phyloP scores from a whole-genome alignment of 192 early-diverging fungal genomes.

The Gaertneriomyces semiglobifer region DNA sequence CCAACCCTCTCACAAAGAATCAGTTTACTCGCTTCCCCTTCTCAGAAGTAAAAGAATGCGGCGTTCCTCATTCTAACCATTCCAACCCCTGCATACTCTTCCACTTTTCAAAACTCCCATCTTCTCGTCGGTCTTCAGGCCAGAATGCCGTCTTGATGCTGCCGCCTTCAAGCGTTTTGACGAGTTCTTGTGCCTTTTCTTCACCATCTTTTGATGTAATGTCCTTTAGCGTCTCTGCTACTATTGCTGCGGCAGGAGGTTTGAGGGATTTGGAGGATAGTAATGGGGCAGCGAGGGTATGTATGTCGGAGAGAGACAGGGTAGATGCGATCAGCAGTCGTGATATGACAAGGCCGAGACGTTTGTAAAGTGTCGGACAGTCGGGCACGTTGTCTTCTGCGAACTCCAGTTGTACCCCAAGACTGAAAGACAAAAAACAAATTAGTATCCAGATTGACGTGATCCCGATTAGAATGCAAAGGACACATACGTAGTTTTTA shows the following conservation, averaged over 20 bases:
- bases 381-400: conserved; percentile 73
- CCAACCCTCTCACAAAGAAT: too few species aligned
- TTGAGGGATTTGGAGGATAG: conserved; percentile 26
- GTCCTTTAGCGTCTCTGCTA: conserved; percentile 28
- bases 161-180: conserved; percentile 16
- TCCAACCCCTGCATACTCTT: too few species aligned
- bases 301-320: conserved; percentile 48
- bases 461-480: not conserved
- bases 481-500: conserved; percentile 23
- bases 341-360: conserved; percentile 48
- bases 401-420: conserved; percentile 54
- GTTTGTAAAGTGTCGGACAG: conserved; percentile 63
- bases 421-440: conserved; percentile 16
- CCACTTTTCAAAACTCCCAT: too few species aligned
- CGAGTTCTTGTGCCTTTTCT: conserved; percentile 2
- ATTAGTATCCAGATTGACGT: conserved; percentile 17
- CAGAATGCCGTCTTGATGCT: too few species aligned
- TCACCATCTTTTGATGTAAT: conserved; percentile 22
- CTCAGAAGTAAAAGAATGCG: too few species aligned
- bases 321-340: conserved; percentile 54
- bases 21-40: too few species aligned
- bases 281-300: conserved; percentile 14
- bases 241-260: conserved; percentile 31
- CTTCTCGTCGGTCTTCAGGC: too few species aligned
- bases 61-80: too few species aligned